Evolutionary conservation across 805 yeast species (phyloP).

Genomic region (Metschnikowia kofuensis): DNA sequence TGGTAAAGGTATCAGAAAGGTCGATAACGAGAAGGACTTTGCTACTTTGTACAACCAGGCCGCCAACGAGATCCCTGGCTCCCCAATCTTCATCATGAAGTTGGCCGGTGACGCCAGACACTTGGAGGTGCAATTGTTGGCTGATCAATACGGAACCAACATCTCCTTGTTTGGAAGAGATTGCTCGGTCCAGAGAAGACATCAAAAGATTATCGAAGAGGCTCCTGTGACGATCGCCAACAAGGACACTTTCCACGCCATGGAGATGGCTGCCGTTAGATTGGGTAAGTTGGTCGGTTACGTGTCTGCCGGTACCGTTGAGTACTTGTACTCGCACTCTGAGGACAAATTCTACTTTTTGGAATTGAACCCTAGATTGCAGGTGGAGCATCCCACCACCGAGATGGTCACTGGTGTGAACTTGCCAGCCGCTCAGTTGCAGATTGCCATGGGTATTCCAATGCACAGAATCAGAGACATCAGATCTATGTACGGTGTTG

Average conservation of each 20-base stretch:
- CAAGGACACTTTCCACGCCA: conserved; percentile 75
- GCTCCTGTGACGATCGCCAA: conserved; percentile 97
- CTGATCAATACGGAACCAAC: conserved; percentile 98
- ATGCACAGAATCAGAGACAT: conserved; percentile 93
- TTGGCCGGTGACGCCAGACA: conserved; percentile 97
- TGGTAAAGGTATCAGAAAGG: conserved; percentile 99
- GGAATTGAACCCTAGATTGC: conserved; percentile 97
- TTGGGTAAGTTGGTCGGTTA: conserved; percentile 96
- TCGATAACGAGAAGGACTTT: conserved; percentile 79
- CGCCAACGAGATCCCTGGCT: conserved; percentile 96
- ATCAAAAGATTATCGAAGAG: conserved; percentile 97
- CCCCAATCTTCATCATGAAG: conserved; percentile 97
- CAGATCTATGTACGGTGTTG: conserved; percentile 89
- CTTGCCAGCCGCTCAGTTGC: conserved; percentile 97
- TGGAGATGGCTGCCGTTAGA: conserved; percentile 98
- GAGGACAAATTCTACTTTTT: conserved; percentile 94
- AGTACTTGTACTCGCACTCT: conserved; percentile 88
- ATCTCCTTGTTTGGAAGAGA: conserved; percentile 98
- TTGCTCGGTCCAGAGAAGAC: conserved; percentile 99
- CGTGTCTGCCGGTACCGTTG: conserved; percentile 99
- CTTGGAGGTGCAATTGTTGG: conserved; percentile 94
- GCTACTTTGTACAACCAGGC: conserved; percentile 82
- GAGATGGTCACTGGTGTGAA: conserved; percentile 99
- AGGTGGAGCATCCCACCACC: conserved; percentile 99
- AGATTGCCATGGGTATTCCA: conserved; percentile 99